phyloP scores from a whole-genome alignment of 768 basidiomycete species.

The Boletus vermiculosoides region DNA sequence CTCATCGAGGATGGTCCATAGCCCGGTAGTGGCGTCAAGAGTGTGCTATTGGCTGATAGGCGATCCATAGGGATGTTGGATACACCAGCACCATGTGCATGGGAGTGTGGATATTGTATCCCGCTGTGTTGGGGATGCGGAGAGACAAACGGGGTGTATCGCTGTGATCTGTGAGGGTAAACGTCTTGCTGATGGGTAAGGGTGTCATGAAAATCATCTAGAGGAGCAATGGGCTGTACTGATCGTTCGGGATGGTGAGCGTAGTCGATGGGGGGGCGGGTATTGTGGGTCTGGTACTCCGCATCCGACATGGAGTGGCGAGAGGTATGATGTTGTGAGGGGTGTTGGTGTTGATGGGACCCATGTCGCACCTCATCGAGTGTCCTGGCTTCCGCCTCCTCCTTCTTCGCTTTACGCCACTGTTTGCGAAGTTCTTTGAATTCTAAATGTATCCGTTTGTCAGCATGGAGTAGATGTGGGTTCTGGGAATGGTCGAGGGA shows the following conservation, averaged over 20 bases:
- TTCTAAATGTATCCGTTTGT: constrained; percentile 48
- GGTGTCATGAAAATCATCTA: constrained; percentile 24
- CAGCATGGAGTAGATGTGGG: constrained; percentile 1
- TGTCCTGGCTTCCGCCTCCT: constrained; percentile 39
- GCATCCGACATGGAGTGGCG: constrained; percentile 28
- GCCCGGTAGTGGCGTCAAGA: constrained; percentile 68
- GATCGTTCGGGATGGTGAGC: constrained; percentile 28
- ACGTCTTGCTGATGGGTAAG: constrained; percentile 15
- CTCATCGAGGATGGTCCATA: constrained; percentile 46
- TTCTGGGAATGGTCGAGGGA: neutral
- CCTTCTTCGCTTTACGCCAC: constrained; percentile 94
- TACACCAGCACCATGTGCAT: constrained; percentile 23
- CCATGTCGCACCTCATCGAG: constrained; percentile 15
- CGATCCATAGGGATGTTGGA: constrained; percentile 34
- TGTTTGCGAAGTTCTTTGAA: constrained; percentile 97
- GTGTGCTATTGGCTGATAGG: constrained; percentile 62
- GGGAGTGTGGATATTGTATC: constrained; percentile 24
- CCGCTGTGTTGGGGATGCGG: constrained; percentile 16
- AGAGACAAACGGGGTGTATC: constrained; percentile 23
- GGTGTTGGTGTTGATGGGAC: constrained; percentile 19
- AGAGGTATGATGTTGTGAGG: constrained; percentile 22
- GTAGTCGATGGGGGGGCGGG: constrained; percentile 24
- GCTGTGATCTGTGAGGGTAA: constrained; percentile 29
- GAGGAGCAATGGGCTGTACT: constrained; percentile 1
- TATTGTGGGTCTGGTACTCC: constrained; percentile 19